phyloP scores from a whole-genome alignment of 768 basidiomycete species.

The Russula abietina region DNA sequence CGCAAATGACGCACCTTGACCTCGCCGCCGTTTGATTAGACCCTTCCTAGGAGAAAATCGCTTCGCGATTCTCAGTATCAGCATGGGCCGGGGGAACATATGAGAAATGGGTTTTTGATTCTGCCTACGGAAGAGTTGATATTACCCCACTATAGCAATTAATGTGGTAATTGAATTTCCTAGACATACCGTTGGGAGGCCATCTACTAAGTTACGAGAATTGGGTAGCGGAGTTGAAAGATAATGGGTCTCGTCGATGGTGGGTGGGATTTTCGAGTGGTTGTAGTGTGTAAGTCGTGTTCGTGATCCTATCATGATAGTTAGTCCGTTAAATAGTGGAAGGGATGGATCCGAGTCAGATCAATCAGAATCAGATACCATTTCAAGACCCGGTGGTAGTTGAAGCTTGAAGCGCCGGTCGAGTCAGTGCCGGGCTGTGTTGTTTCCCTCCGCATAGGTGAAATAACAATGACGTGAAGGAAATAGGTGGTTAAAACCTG shows the following conservation, averaged over 20 bases:
- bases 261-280: neutral
- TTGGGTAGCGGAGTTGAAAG: neutral
- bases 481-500: too few relatives aligned
- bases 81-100: neutral
- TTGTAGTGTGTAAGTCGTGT: neutral
- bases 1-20: neutral
- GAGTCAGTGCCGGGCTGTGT: too few relatives aligned
- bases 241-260: neutral
- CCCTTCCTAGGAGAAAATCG: neutral
- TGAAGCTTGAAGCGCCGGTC: too few relatives aligned
- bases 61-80: neutral
- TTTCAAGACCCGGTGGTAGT: too few relatives aligned
- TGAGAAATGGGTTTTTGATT: too few relatives aligned
- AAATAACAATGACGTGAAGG: too few relatives aligned
- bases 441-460: too few relatives aligned
- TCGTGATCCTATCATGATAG: neutral
- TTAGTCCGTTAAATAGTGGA: neutral
- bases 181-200: neutral
- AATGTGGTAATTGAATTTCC: too few relatives aligned
- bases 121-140: too few relatives aligned
- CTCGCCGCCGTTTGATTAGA: neutral
- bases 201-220: neutral
- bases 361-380: too few relatives aligned
- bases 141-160: too few relatives aligned
- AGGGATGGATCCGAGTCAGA: too few relatives aligned